phyloP scores from a whole-genome alignment of 306 rosid genomes.

The Vicia faba region DNA sequence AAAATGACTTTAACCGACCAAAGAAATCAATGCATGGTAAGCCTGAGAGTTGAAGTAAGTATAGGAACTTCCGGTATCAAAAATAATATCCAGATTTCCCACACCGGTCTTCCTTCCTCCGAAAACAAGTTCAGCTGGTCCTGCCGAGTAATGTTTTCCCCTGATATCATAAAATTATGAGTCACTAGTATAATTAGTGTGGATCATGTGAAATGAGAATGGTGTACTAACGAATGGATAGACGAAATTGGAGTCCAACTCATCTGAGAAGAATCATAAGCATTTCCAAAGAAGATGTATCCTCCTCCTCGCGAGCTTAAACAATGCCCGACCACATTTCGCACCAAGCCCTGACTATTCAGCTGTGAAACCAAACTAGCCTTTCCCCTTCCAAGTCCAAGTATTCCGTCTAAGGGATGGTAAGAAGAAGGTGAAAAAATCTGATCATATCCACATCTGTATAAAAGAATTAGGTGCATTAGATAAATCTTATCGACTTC shows the following conservation, averaged over 20 bases:
- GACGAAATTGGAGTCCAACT: slow-evolving; percentile 71
- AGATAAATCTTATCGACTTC: neutral
- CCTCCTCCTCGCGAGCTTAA: slow-evolving; percentile 85
- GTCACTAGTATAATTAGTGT: neutral
- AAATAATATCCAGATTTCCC: slow-evolving; percentile 48
- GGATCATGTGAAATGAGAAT: slow-evolving; percentile 25
- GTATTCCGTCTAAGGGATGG: slow-evolving; percentile 81
- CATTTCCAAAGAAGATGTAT: slow-evolving; percentile 79
- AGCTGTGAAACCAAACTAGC: slow-evolving; percentile 81
- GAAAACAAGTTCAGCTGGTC: slow-evolving; percentile 63
- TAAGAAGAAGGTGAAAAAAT: slow-evolving; percentile 54
- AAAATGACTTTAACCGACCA: slow-evolving; percentile 56
- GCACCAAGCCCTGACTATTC: slow-evolving; percentile 59
- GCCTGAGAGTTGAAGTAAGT: slow-evolving; percentile 73
- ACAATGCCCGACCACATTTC: slow-evolving; percentile 85
- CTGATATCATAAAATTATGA: slow-evolving; percentile 42
- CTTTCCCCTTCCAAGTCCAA: slow-evolving; percentile 90
- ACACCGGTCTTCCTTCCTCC: slow-evolving; percentile 65
- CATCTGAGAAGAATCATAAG: slow-evolving; percentile 57
- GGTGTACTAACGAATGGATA: slow-evolving; percentile 55
- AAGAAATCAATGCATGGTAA: slow-evolving; percentile 55
- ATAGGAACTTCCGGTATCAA: slow-evolving; percentile 89
- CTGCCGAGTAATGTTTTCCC: slow-evolving; percentile 76
- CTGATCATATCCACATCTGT: slow-evolving; percentile 94
- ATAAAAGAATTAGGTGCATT: slow-evolving; percentile 10